Conservation (phyloP, 495 filamentous ascomycete genomes). For the Penicillium goetzii region DNA sequence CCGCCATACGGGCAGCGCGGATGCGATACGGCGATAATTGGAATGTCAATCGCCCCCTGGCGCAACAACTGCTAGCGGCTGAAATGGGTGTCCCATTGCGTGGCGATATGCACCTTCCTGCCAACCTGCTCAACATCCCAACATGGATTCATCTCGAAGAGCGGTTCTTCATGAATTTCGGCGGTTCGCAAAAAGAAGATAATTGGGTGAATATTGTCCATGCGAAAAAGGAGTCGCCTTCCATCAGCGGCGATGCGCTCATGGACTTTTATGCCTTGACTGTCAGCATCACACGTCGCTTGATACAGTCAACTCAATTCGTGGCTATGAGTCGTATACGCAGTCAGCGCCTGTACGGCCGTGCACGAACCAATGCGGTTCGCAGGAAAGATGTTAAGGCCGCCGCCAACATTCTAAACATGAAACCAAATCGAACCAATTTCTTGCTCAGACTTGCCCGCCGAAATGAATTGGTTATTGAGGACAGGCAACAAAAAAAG, state of each 20-base stretch:
- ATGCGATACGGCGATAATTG: conserved; percentile 59
- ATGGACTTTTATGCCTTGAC: conserved; percentile 73
- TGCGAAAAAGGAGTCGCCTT: conserved; percentile 55
- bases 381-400: conserved; percentile 64
- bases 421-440: conserved; percentile 41
- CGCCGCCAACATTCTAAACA: conserved; percentile 57
- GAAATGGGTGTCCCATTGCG: conserved; percentile 29
- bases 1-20: conserved; percentile 59
- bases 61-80: conserved; percentile 32
- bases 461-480: conserved; percentile 61
- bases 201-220: conserved; percentile 64
- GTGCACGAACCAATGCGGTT: conserved; percentile 46
- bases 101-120: conserved; percentile 48
- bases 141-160: conserved; percentile 68
- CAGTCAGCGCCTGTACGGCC: conserved; percentile 42
- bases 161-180: conserved; percentile 78
- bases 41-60: conserved; percentile 50
- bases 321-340: conserved; percentile 63
- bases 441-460: conserved; percentile 66
- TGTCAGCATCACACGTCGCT: conserved; percentile 65
- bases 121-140: conserved; percentile 59
- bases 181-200: conserved; percentile 51
- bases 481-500: conserved; percentile 43
- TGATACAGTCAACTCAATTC: conserved; percentile 69
- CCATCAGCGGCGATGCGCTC: conserved; percentile 69